Evolutionary conservation across 1,284 basidiomycete genomes (phyloP).

Genomic region (Cronartium quercuum): DNA sequence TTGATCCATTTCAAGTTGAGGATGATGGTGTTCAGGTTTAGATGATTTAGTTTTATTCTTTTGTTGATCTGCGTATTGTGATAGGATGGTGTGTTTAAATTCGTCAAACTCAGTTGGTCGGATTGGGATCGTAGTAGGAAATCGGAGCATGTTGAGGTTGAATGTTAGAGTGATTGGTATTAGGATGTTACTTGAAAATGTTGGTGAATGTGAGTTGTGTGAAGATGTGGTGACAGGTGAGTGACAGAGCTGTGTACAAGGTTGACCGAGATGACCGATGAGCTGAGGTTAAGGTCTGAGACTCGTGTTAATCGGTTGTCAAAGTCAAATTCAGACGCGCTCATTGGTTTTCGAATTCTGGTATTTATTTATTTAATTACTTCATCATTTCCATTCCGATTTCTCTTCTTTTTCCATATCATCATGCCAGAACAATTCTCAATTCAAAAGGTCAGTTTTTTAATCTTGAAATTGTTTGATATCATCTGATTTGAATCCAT

Average conservation of each 20-base stretch:
- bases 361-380: not conserved
- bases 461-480: not conserved
- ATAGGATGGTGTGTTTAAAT: conserved; percentile 22
- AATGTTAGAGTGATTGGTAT: too few species aligned
- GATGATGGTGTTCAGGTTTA: not conserved
- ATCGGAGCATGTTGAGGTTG: not conserved
- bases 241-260: too few species aligned
- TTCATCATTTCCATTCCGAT: not conserved
- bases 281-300: too few species aligned
- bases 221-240: too few species aligned
- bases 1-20: not conserved
- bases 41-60: not conserved
- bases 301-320: too few species aligned
- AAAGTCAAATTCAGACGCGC: not conserved
- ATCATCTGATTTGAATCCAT: not conserved
- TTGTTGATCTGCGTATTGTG: conserved; percentile 1
- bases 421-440: not conserved
- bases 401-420: too few species aligned
- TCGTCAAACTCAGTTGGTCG: conserved; percentile 24
- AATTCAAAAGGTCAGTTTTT: not conserved
- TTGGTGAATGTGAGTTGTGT: too few species aligned
- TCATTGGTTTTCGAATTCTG: not conserved
- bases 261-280: too few species aligned
- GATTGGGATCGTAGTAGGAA: conserved; percentile 19
- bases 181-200: too few species aligned